Percentiles rank a stretch among this genome's conserved stretches.
phyloP scores from a whole-genome alignment of 306 rosid species.

The Luffa acutangula region DNA sequence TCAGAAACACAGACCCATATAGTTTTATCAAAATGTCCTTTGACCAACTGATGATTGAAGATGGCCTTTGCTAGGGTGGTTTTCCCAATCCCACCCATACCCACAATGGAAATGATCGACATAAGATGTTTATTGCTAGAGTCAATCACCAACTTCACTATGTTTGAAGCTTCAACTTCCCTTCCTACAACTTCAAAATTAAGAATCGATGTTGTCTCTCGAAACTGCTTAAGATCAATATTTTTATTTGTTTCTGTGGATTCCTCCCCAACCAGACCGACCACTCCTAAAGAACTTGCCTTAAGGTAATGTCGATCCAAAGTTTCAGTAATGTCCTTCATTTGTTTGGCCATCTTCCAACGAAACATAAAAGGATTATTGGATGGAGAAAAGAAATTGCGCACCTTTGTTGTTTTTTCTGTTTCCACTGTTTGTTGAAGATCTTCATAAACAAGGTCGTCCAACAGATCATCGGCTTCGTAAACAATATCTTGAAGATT shows the following conservation, averaged over 20 bases:
- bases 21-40: not conserved
- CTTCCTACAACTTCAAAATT: not conserved
- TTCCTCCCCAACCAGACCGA: not conserved
- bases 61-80: conserved; percentile 4
- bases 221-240: not conserved
- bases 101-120: not conserved
- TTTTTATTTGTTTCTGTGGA: not conserved
- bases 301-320: not conserved
- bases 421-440: not conserved
- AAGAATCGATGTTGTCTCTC: not conserved
- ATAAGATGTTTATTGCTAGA: not conserved
- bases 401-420: not conserved
- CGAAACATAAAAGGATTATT: not conserved
- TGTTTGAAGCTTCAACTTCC: not conserved
- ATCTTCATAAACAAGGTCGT: not conserved
- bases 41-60: not conserved
- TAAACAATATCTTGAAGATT: not conserved
- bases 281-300: not conserved
- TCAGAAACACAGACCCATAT: conserved; percentile 16
- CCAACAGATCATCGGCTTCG: not conserved
- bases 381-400: not conserved
- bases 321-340: not conserved
- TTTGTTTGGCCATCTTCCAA: not conserved
- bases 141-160: not conserved
- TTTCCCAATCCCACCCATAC: not conserved